Evolutionary conservation across 768 basidiomycete genomes (phyloP), one percentile per base, ranked within the genome.

Genomic region (Glaciozyma martinii): DNA sequence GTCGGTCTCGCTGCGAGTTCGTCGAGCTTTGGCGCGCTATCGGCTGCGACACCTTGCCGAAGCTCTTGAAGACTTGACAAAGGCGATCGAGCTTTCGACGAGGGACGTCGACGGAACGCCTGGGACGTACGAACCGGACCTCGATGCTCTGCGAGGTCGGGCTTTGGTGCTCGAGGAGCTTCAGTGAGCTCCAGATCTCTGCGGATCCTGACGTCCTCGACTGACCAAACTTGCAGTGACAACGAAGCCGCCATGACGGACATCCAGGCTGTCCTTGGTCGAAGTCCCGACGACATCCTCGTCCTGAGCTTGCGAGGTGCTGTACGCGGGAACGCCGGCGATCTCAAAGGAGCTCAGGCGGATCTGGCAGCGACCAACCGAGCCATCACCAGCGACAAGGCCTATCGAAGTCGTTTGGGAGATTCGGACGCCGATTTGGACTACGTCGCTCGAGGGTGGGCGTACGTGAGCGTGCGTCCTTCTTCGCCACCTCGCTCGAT

Each of bases 371-470:
- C 53, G 21, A 65, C 61, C 21, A 69, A 69, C 47, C 9, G 25
- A 10, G 67, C 64, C 1, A 55, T 69, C 4, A n/a, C 59, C 1
- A 56, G 21, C 27, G 61, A 62, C 5, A 40, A 53, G 12, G 61
- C 61, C 42, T 69, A 65, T 37, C 27, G 67, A 25, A 65, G 63
- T 49, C 25, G 61, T n/a, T 27, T 65, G 2, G 67, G 67, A 0
- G 67, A 69, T n/a, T n/a, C 33, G 3, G 67, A 69, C 9, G 57
- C 46, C 37, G 67, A 69, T 27, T 29, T 69, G 19, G 67, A 69
- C 46, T 69, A 57, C 32, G 44, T 69, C 30, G 32, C 33, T 18
- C 30, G 54, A 23, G 54, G 54, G 32, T 55, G 54, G 54, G 54
- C 54, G 30, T 55, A 55, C 32, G 16, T n/a, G 13, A 55, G 54